Evolutionary conservation across 495 filamentous ascomycete genomes (phyloP).

Genomic region (Neurospora tetrasperma): DNA sequence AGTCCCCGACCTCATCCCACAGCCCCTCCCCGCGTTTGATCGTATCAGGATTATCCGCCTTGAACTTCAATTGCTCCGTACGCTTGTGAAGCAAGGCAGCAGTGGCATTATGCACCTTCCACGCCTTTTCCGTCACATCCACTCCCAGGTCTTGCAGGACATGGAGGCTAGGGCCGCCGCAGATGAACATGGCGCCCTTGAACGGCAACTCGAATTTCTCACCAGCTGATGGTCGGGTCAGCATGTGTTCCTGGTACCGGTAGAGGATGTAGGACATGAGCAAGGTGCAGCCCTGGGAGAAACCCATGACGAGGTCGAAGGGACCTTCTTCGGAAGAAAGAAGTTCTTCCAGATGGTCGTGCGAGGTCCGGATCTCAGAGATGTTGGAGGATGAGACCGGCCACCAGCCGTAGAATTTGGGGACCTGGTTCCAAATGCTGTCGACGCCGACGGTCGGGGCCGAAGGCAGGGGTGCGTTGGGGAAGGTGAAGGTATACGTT

Average conservation of each 20-base stretch:
- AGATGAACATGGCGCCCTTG: constrained; percentile 50
- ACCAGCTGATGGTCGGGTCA: not conserved
- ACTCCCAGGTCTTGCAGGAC: constrained; percentile 44
- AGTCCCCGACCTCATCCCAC: constrained; percentile 20
- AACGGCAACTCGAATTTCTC: constrained; percentile 32
- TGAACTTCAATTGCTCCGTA: constrained; percentile 21
- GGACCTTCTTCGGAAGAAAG: constrained; percentile 32
- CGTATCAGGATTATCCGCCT: constrained; percentile 19
- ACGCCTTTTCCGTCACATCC: constrained; percentile 32
- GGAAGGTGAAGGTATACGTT: constrained; percentile 42
- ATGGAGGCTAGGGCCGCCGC: constrained; percentile 40
- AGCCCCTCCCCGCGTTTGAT: constrained; percentile 16
- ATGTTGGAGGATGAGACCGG: constrained; percentile 22
- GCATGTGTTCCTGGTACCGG: constrained; percentile 23
- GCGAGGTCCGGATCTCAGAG: constrained; percentile 24
- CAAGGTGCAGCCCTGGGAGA: constrained; percentile 49
- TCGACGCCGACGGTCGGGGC: constrained; percentile 43
- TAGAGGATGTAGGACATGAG: constrained; percentile 37
- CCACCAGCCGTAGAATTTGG: constrained; percentile 35
- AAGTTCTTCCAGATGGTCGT: constrained; percentile 29
- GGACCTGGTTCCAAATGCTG: constrained; percentile 40
- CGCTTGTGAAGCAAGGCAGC: constrained; percentile 15
- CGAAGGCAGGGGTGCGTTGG: constrained; percentile 39
- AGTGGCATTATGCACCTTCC: constrained; percentile 27
- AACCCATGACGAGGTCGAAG: constrained; percentile 51